These are phyloP conservation scores for Fremontodendron californicum DNA, from an alignment of 345 rosid species.

Conservation along the genomic window DNA sequence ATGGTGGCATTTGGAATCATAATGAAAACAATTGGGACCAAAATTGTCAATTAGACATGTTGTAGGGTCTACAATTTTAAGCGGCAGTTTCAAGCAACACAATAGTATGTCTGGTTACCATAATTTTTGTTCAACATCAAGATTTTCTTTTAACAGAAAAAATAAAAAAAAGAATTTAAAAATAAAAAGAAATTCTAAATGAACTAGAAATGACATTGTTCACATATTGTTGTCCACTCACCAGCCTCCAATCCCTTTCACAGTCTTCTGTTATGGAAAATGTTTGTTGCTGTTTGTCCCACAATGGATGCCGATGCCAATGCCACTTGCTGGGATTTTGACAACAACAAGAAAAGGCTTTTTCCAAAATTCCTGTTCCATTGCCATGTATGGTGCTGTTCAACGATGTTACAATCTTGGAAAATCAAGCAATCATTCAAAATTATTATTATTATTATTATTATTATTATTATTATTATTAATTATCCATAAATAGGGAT, in stretches of 20 bases:
- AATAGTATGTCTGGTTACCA: not conserved
- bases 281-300: conserved; percentile 15
- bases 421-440: not conserved
- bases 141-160: not conserved
- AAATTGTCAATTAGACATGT: not conserved
- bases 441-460: not conserved
- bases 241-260: not conserved
- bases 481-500: too few relatives aligned
- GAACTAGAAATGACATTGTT: not conserved
- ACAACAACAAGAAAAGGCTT: not conserved
- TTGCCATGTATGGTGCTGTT: too few relatives aligned
- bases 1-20: not conserved
- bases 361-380: not conserved
- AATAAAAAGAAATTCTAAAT: not conserved
- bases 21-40: not conserved
- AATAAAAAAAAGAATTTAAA: not conserved
- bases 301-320: conserved; percentile 10
- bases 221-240: not conserved
- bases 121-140: not conserved
- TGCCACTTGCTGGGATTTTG: not conserved
- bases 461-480: too few relatives aligned
- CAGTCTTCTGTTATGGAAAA: not conserved
- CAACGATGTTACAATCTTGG: not conserved
- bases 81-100: not conserved
- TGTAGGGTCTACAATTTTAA: not conserved